phyloP scores from a whole-genome alignment of 2,329 filamentous ascomycete genomes.

The Curvularia verruculosa region DNA sequence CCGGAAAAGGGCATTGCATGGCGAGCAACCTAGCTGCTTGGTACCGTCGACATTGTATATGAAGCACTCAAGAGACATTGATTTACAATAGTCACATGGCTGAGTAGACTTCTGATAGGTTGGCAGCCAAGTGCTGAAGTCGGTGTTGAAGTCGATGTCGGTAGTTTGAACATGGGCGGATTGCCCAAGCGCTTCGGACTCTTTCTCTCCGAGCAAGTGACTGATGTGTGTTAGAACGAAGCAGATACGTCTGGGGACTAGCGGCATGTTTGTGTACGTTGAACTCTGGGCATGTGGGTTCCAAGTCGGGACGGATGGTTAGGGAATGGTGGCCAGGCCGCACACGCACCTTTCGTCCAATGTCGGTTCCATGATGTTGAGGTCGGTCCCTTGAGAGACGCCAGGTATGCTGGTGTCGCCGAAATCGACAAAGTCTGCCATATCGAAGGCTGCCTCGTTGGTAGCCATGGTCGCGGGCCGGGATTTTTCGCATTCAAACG shows the following conservation, averaged over 20 bases:
- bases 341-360: slow-evolving; percentile 25
- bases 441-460: slow-evolving; percentile 36
- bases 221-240: slow-evolving; percentile 17
- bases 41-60: slow-evolving; percentile 48
- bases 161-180: slow-evolving; percentile 13
- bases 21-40: slow-evolving; percentile 52
- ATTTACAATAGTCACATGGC: slow-evolving; percentile 57
- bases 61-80: slow-evolving; percentile 56
- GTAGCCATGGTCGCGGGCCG: slow-evolving; percentile 33
- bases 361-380: slow-evolving; percentile 2
- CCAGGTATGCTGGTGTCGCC: slow-evolving; percentile 46
- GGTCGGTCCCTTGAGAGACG: slow-evolving; percentile 19
- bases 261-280: background rate
- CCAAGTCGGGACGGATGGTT: background rate
- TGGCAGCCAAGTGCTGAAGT: slow-evolving; percentile 56
- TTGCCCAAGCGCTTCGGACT: slow-evolving; percentile 12
- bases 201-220: background rate
- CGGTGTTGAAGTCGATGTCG: slow-evolving; percentile 44
- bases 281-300: background rate
- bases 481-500: slow-evolving; percentile 3
- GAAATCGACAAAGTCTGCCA: slow-evolving; percentile 50
- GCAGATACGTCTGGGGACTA: background rate
- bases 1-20: slow-evolving; percentile 56
- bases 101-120: slow-evolving; percentile 54
- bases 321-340: background rate